Evolutionary conservation across 129 eudicot species (phyloP).

Genomic region (Flaveria ramosissima): DNA sequence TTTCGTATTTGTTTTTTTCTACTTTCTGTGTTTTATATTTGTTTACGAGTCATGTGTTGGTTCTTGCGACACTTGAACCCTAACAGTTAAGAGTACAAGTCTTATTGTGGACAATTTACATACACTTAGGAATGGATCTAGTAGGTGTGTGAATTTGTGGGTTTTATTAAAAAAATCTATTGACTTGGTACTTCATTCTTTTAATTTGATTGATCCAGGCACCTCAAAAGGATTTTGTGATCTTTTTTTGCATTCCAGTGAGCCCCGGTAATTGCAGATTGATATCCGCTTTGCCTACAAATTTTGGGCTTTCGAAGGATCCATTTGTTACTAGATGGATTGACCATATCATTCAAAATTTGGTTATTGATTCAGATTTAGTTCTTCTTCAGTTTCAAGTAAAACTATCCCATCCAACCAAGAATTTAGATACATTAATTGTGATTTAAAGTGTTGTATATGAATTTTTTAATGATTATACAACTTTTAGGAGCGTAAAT

Average conservation of each 20-base stretch:
- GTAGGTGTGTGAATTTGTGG: too few species aligned
- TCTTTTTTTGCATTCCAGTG: not conserved
- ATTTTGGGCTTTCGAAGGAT: not conserved
- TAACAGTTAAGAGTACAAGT: too few species aligned
- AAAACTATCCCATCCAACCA: not conserved
- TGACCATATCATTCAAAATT: not conserved
- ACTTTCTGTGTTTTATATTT: too few species aligned
- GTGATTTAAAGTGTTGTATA: not conserved
- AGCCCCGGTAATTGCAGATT: slow-evolving; percentile 1
- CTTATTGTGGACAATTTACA: too few species aligned
- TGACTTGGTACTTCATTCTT: not conserved
- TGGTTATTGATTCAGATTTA: not conserved
- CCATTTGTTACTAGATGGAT: not conserved
- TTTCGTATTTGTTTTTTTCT: too few species aligned
- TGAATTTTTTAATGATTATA: not conserved
- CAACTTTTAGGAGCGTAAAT: not conserved
- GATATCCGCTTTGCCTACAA: not conserved
- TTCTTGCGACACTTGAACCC: too few species aligned
- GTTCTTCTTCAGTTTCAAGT: not conserved
- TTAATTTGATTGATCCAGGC: not conserved
- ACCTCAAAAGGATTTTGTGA: not conserved
- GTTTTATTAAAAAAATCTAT: too few species aligned
- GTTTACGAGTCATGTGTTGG: too few species aligned
- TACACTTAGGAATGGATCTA: too few species aligned
- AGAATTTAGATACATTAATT: too few species aligned